These are phyloP conservation scores for Fusarium anguioides DNA, from an alignment of 2,329 filamentous ascomycete species.

Conservation along the genomic window DNA sequence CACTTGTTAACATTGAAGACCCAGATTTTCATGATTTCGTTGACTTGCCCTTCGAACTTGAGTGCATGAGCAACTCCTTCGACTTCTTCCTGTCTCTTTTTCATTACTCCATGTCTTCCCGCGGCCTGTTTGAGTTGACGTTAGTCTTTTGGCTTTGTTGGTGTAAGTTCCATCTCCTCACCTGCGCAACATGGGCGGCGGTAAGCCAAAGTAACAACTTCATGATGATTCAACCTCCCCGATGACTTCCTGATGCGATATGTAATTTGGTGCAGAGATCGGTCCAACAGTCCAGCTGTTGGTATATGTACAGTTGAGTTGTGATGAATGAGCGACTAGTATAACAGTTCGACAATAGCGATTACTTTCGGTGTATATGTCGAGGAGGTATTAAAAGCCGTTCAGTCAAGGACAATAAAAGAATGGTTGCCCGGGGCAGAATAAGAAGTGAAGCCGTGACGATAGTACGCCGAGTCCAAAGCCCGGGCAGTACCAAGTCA, in stretches of 20 bases:
- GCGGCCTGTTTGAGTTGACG: slow-evolving; percentile 29
- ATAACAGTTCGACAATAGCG: not conserved
- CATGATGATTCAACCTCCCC: slow-evolving; percentile 16
- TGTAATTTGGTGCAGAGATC: slow-evolving; percentile 11
- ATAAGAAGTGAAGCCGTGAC: slow-evolving; percentile 26
- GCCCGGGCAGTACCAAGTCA: slow-evolving; percentile 32
- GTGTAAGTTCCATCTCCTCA: slow-evolving; percentile 4
- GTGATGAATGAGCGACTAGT: slow-evolving; percentile 24
- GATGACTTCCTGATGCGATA: slow-evolving; percentile 11
- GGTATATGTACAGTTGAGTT: not conserved
- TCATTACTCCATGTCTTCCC: slow-evolving; percentile 22
- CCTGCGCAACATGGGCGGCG: slow-evolving; percentile 36
- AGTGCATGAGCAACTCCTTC: slow-evolving; percentile 8
- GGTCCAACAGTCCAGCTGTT: slow-evolving; percentile 46
- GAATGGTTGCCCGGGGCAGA: slow-evolving; percentile 42
- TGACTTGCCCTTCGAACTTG: slow-evolving; percentile 43
- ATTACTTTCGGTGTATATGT: not conserved
- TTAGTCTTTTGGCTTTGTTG: not conserved
- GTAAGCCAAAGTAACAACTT: slow-evolving; percentile 33
- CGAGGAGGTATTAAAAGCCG: slow-evolving; percentile 13
- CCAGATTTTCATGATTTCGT: not conserved
- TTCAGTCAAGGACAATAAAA: slow-evolving; percentile 9
- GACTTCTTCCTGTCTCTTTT: slow-evolving; percentile 33
- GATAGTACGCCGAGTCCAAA: slow-evolving; percentile 25
- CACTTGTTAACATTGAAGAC: slow-evolving; percentile 1